Evolutionary conservation across 2,329 filamentous ascomycete genomes (phyloP).

Genomic region (Fusarium sp.): DNA sequence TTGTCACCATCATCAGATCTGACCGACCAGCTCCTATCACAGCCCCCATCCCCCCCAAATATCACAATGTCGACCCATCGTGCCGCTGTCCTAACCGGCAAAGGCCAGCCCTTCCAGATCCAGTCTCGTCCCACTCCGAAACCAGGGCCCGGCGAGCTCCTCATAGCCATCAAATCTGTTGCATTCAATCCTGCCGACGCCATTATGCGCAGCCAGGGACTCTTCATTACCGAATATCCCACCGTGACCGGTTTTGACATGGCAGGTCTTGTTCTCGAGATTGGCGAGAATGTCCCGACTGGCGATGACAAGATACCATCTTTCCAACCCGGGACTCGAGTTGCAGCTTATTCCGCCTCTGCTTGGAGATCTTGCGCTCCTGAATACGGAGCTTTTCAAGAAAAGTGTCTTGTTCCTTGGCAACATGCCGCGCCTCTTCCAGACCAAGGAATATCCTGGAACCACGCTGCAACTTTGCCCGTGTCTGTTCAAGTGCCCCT

Average conservation of each 20-base stretch:
- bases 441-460: slow-evolving; percentile 53
- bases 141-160: slow-evolving; percentile 60
- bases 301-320: slow-evolving; percentile 17
- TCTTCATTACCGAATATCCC: slow-evolving; percentile 57
- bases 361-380: slow-evolving; percentile 58
- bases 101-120: slow-evolving; percentile 55
- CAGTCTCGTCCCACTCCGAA: slow-evolving; percentile 57
- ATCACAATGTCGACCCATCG: slow-evolving; percentile 54
- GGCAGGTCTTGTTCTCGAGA: slow-evolving; percentile 57
- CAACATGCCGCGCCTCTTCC: slow-evolving; percentile 55
- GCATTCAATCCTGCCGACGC: slow-evolving; percentile 63
- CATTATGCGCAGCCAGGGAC: slow-evolving; percentile 57
- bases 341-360: slow-evolving; percentile 55
- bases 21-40: no score
- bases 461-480: slow-evolving; percentile 56
- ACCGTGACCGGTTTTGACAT: slow-evolving; percentile 59
- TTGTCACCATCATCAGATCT: no score
- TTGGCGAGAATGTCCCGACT: slow-evolving; percentile 55
- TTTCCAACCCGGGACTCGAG: slow-evolving; percentile 53
- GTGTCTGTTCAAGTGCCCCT: slow-evolving; percentile 55
- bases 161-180: slow-evolving; percentile 61
- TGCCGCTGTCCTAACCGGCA: slow-evolving; percentile 54
- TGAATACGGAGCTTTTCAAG: slow-evolving; percentile 62
- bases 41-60: no score
- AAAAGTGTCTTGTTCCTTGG: slow-evolving; percentile 57